phyloP scores from a whole-genome alignment of 768 basidiomycete species.

The Auricularia sp. region DNA sequence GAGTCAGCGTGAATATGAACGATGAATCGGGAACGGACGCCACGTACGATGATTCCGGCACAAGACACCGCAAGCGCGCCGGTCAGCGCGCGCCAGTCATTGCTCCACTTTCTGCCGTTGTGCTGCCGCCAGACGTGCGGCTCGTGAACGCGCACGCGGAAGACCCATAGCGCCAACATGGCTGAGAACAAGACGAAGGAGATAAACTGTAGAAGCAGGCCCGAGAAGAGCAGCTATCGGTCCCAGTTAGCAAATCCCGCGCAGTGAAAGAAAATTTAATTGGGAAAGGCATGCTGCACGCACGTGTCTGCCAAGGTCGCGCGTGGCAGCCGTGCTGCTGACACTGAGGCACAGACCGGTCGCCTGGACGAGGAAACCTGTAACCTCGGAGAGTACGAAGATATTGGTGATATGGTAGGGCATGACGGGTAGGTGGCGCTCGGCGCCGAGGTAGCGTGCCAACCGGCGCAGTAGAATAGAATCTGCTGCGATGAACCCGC shows the following conservation, averaged over 20 bases:
- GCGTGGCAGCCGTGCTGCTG: neutral
- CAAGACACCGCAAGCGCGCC: slow-evolving; percentile 44
- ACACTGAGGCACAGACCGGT: neutral
- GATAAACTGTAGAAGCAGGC: slow-evolving; percentile 43
- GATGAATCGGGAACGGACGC: no score
- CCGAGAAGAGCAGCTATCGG: slow-evolving; percentile 43
- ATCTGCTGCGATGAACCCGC: slow-evolving; percentile 62
- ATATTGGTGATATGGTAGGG: slow-evolving; percentile 41
- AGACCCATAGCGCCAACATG: slow-evolving; percentile 40
- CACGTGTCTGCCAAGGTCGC: neutral
- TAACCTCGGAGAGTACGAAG: slow-evolving; percentile 55
- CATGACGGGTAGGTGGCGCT: slow-evolving; percentile 39
- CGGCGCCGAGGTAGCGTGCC: slow-evolving; percentile 38
- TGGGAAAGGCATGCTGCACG: neutral
- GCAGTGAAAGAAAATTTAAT: neutral
- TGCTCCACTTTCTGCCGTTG: slow-evolving; percentile 33
- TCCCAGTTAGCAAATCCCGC: neutral
- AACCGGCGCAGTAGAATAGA: slow-evolving; percentile 61
- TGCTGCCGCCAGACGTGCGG: slow-evolving; percentile 33
- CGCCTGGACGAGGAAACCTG: slow-evolving; percentile 53
- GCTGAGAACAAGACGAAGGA: slow-evolving; percentile 42
- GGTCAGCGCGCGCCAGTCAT: slow-evolving; percentile 52
- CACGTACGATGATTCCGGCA: slow-evolving; percentile 50
- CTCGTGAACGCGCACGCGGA: slow-evolving; percentile 34
- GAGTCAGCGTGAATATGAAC: no score